These are phyloP conservation scores for Pichia sp. DNA, from an alignment of 1,139 yeast species.

Conservation along the genomic window DNA sequence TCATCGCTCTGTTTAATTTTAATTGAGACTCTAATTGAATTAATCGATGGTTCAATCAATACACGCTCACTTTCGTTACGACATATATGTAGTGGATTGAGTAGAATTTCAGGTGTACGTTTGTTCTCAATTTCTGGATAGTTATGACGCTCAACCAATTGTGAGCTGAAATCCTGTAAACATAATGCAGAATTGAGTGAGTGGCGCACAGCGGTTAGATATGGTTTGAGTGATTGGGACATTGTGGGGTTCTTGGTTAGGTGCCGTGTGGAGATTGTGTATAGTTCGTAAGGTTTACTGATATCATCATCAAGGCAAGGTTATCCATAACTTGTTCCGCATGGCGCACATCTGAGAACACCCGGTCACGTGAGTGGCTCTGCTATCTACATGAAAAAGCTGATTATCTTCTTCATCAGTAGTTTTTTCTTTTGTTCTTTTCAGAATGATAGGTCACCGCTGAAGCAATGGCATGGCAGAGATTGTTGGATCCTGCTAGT, in stretches of 20 bases:
- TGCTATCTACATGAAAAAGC: no score
- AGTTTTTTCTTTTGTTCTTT: no score
- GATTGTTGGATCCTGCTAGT: slow-evolving; percentile 58
- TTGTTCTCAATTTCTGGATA: slow-evolving; percentile 93
- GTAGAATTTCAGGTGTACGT: slow-evolving; percentile 68
- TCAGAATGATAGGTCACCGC: no score
- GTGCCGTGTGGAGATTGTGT: no score
- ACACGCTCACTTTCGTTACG: slow-evolving; percentile 93
- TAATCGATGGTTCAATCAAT: slow-evolving; percentile 87
- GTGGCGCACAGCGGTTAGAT: slow-evolving; percentile 86
- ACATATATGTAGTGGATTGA: slow-evolving; percentile 85
- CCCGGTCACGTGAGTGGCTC: no score
- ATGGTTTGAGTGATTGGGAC: slow-evolving; percentile 95
- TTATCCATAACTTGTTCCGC: no score
- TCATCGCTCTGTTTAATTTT: slow-evolving; percentile 97
- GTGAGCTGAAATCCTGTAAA: slow-evolving; percentile 90
- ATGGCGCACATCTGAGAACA: no score
- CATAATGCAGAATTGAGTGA: slow-evolving; percentile 95
- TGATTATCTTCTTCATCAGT: no score
- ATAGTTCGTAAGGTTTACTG: no score
- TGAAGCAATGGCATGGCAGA: slow-evolving; percentile 46
- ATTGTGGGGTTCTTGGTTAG: slow-evolving; percentile 1
- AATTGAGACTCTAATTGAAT: slow-evolving; percentile 81
- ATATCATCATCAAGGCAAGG: no score
- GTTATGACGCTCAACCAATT: slow-evolving; percentile 93